Percentiles rank a stretch among this genome's conserved stretches.
These are phyloP conservation scores for Verticillium albo-atrum DNA, from an alignment of 2,329 filamentous ascomycete genomes.

Conservation along the genomic window DNA sequence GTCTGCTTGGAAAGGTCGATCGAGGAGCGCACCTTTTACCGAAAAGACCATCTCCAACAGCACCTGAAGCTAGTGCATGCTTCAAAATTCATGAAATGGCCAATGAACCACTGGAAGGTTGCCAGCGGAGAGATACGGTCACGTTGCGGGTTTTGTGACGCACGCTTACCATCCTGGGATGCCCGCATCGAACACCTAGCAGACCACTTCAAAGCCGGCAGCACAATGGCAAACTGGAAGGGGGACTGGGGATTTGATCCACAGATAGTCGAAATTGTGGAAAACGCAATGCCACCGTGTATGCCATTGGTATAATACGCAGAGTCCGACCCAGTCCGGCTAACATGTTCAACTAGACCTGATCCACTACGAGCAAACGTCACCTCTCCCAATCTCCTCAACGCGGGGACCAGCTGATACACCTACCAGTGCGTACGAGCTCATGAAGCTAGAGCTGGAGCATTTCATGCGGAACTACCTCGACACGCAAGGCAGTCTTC, in stretches of 20 bases:
- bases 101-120: constrained; percentile 37
- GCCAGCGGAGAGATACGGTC: constrained; percentile 28
- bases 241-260: constrained; percentile 37
- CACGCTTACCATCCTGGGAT: constrained; percentile 29
- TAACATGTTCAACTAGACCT: constrained; percentile 1
- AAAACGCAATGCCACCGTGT: constrained; percentile 38
- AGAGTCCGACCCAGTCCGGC: background rate
- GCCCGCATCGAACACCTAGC: constrained; percentile 32
- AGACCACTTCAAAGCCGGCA: constrained; percentile 35
- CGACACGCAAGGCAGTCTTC: constrained; percentile 13
- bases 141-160: constrained; percentile 35
- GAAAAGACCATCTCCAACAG: constrained; percentile 39
- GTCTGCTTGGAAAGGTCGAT: constrained; percentile 45
- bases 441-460: constrained; percentile 28
- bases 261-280: constrained; percentile 27
- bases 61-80: constrained; percentile 37
- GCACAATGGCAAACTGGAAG: constrained; percentile 38
- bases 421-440: constrained; percentile 25
- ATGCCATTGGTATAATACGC: background rate
- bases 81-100: constrained; percentile 33
- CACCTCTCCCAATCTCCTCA: constrained; percentile 4
- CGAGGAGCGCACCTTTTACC: constrained; percentile 36
- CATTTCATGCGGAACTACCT: constrained; percentile 20
- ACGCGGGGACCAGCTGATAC: constrained; percentile 9
- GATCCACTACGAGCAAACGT: constrained; percentile 5